Base-by-base conservation (phyloP, 208 protist species). In the Naegleria fowleri region DNA sequence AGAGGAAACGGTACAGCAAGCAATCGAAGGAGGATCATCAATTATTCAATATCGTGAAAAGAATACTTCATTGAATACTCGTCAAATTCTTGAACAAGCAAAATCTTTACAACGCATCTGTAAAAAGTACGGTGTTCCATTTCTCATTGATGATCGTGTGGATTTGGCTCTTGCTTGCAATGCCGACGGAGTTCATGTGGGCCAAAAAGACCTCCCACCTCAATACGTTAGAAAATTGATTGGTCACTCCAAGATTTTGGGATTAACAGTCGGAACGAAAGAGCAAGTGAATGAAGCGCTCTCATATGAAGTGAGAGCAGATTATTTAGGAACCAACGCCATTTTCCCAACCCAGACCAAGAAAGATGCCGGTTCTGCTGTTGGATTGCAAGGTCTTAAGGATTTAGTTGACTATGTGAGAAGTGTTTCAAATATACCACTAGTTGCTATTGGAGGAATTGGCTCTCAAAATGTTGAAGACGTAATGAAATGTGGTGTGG, bases 181-280 rank as follows among this genome's bases (percentile, higher is more conserved):
- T 36, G 92, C 92, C 15, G 92, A 93, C 91, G 92, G 92, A 22
- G 86, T 93, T 7, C 92, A 93, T 87, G 87, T 93, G 19, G 92
- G 92, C 0, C 86, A 93, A 83, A 51, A 91, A 0, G 92, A 93
- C 86, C 67, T 91, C 84, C 51, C 16, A 11, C 58, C 87, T 0
- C 15, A 38, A n/a, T 25, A 40, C 6, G 91, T 90, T 4, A 58
- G 86, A 86, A 48, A 43, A 58, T 25, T 91, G 29, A 89, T 93
- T 36, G 39, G 33, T 39, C n/a, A 51, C 36, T 19, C 16, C 5
- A 83, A 58, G 43, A 51, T 93, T 39, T 38, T 93, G 15, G 92
- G 92, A 52, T 40, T 92, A 5, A 91, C 92, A 29, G 90, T 90
- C 7, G 29, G 13, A 5, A 87, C 25, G 29, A 43, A 29, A 40